Conservation (phyloP, 257 asterid genomes). For the Anisodus tanguticus region DNA sequence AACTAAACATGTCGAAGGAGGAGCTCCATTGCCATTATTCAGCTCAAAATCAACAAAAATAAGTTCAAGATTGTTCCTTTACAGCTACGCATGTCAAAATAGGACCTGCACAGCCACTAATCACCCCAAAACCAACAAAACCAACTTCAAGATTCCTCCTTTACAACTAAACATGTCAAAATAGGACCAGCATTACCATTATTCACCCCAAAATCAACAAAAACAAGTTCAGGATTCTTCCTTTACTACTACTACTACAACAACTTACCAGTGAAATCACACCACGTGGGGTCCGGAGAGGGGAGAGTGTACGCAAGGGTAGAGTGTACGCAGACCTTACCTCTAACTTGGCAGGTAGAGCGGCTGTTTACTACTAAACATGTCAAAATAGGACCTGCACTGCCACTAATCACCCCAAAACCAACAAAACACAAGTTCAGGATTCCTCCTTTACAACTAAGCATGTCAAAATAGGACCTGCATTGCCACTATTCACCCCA, state of each 20-base stretch:
- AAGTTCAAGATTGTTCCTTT: too few species aligned
- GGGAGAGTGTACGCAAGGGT: too few species aligned
- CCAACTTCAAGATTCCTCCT: background rate
- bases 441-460: background rate
- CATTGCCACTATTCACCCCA: background rate
- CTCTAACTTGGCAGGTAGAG: too few species aligned
- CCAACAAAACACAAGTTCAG: background rate
- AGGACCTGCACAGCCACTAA: too few species aligned
- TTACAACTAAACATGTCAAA: background rate
- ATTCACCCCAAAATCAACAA: background rate
- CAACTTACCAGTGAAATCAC: too few species aligned
- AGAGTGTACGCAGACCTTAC: too few species aligned
- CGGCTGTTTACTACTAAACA: background rate
- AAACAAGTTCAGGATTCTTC: background rate
- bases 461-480: background rate
- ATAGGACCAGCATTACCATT: background rate
- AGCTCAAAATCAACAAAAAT: too few species aligned
- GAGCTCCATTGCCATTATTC: background rate
- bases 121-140: background rate
- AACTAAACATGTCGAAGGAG: background rate
- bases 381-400: background rate
- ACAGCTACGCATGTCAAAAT: too few species aligned
- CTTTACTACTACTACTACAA: background rate
- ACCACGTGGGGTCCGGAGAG: too few species aligned
- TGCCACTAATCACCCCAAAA: constrained; percentile 8